phyloP scores from a whole-genome alignment of 139 green algal genomes.

The Spirogloea muscicola region DNA sequence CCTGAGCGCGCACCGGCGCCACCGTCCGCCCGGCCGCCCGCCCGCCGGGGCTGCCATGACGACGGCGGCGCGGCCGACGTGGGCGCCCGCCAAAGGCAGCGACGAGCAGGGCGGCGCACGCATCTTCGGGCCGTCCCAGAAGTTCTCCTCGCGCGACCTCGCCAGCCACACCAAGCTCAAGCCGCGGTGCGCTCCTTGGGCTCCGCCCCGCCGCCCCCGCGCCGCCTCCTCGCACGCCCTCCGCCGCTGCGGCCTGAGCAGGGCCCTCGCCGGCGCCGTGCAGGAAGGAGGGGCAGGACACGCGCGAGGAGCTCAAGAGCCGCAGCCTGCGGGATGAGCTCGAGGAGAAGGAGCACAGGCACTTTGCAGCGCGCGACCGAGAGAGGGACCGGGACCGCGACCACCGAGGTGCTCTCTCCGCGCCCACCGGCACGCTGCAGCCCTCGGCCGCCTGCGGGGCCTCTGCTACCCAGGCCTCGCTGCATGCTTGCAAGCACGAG shows the following conservation, averaged over 20 bases:
- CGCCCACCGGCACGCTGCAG: too few species aligned
- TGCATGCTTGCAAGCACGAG: too few species aligned
- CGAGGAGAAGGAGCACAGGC: conserved; percentile 38
- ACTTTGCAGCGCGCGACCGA: conserved; percentile 17
- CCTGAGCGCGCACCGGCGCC: too few species aligned
- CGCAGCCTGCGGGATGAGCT: conserved; percentile 42
- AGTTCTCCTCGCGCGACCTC: conserved; percentile 49
- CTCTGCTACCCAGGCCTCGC: too few species aligned
- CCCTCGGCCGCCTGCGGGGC: too few species aligned
- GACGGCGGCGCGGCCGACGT: conserved; percentile 55
- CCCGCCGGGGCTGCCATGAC: conserved; percentile 51
- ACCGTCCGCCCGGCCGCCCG: too few species aligned
- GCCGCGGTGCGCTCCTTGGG: conserved; percentile 42
- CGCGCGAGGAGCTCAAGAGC: conserved; percentile 38
- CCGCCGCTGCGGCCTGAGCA: too few species aligned
- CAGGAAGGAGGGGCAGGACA: conserved; percentile 33
- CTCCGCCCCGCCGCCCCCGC: too few species aligned
- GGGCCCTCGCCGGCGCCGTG: too few species aligned
- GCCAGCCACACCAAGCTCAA: conserved; percentile 50
- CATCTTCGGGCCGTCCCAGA: conserved; percentile 47
- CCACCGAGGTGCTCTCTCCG: too few species aligned
- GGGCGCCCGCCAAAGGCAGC: conserved; percentile 51
- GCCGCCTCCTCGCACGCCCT: too few species aligned
- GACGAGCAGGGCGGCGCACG: conserved; percentile 57
- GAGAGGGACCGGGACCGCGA: too few species aligned